These are phyloP conservation scores for Macrocybe gigantea DNA, from an alignment of 768 basidiomycete genomes.

Conservation along the genomic window DNA sequence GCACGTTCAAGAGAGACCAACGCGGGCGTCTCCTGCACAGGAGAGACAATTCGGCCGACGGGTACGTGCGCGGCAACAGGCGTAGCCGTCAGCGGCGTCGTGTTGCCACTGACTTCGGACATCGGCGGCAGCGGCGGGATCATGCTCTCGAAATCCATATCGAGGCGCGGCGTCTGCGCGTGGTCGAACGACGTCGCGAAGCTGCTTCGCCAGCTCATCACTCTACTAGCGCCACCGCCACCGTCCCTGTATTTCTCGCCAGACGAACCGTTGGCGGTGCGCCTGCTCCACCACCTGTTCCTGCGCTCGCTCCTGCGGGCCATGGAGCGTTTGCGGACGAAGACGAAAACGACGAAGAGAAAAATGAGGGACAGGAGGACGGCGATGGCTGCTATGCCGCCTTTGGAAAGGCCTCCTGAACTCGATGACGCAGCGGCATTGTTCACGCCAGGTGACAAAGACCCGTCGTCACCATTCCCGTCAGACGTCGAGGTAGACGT, in stretches of 20 bases:
- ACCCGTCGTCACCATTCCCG: slow-evolving; percentile 2
- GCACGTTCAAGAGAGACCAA: slow-evolving; percentile 22
- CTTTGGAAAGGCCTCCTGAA: slow-evolving; percentile 27
- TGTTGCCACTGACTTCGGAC: slow-evolving; percentile 43
- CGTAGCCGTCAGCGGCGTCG: slow-evolving; percentile 2
- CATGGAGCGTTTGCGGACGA: slow-evolving; percentile 41
- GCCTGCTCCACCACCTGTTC: slow-evolving; percentile 40
- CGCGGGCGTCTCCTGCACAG: slow-evolving; percentile 16
- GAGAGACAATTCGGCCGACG: slow-evolving; percentile 6
- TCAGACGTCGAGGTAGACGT: slow-evolving; percentile 7
- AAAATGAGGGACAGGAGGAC: slow-evolving; percentile 26
- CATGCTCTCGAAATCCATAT: slow-evolving; percentile 13
- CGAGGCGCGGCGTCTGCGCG: slow-evolving; percentile 19
- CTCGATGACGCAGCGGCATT: slow-evolving; percentile 8
- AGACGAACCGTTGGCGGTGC: slow-evolving; percentile 13
- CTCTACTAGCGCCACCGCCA: slow-evolving; percentile 10
- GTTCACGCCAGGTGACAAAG: slow-evolving; percentile 5
- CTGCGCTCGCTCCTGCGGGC: slow-evolving; percentile 36
- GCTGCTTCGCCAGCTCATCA: slow-evolving; percentile 42
- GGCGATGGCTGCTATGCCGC: slow-evolving; percentile 43
- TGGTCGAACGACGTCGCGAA: slow-evolving; percentile 60
- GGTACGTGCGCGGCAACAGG: not conserved
- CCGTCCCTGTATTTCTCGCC: slow-evolving; percentile 18
- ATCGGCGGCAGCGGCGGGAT: slow-evolving; percentile 44
- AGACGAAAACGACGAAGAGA: slow-evolving; percentile 30